A percentile compares a stretch with the other conserved stretches of the same genome.
Conservation (phyloP, 2,329 filamentous ascomycete genomes). For the Tolypocladium inflatum region DNA sequence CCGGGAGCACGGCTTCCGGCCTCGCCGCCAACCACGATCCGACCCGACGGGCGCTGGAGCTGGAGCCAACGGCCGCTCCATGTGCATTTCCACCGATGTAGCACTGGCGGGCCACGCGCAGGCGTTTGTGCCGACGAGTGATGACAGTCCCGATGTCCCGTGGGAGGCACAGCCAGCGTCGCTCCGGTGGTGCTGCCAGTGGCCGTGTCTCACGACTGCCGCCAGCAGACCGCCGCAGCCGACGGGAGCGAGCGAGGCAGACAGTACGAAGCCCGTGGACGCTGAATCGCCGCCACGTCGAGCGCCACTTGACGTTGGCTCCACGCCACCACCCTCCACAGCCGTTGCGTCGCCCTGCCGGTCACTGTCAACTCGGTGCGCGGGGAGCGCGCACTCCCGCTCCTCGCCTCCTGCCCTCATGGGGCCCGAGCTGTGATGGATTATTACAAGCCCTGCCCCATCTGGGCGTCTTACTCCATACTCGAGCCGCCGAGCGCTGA, state of each 20-base stretch:
- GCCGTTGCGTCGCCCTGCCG: background rate
- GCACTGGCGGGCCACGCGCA: background rate
- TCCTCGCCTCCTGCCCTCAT: background rate
- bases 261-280: too few species aligned
- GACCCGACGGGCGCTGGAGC: background rate
- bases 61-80: background rate
- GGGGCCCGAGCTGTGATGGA: background rate
- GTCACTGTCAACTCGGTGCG: background rate
- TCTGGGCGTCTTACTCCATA: background rate
- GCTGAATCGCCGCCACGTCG: background rate
- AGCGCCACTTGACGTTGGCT: conserved; percentile 1
- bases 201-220: background rate
- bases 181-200: background rate
- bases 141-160: background rate
- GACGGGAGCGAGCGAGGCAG: background rate
- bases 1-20: background rate
- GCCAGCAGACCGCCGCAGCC: background rate
- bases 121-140: background rate
- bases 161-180: background rate
- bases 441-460: background rate
- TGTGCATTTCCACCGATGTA: background rate
- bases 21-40: background rate
- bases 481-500: background rate
- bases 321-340: background rate
- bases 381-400: background rate